Conservation (phyloP, 352 stramenopile genomes). For the Pythium brassicae region DNA sequence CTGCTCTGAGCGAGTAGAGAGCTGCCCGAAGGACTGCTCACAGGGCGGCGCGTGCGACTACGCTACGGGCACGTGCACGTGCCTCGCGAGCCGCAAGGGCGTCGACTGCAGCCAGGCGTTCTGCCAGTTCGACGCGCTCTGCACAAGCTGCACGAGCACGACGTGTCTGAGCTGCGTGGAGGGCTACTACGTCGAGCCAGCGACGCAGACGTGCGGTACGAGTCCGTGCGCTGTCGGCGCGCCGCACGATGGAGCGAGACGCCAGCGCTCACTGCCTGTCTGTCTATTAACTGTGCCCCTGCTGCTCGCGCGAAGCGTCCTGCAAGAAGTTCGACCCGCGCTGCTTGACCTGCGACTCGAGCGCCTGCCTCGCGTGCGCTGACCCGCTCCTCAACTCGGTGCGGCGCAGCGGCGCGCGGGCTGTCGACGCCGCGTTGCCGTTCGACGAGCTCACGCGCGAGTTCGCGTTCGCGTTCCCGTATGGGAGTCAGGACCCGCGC, state of each 20-base stretch:
- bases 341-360: conserved; percentile 82
- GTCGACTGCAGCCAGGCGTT: conserved; percentile 76
- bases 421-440: conserved; percentile 63
- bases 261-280: no score
- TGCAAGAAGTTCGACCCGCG: conserved; percentile 89
- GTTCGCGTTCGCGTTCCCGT: conserved; percentile 88
- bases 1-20: conserved; percentile 17
- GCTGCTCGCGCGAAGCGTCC: conserved; percentile 33
- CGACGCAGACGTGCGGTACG: conserved; percentile 62
- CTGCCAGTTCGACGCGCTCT: conserved; percentile 81
- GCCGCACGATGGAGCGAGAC: no score
- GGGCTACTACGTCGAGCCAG: conserved; percentile 80
- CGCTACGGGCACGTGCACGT: conserved; percentile 81
- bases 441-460: conserved; percentile 87
- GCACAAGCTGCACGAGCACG: conserved; percentile 76
- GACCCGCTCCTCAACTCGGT: conserved; percentile 91
- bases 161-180: conserved; percentile 83
- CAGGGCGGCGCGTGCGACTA: conserved; percentile 87
- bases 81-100: conserved; percentile 59
- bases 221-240: no score
- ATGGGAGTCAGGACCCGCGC: conserved; percentile 83
- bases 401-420: conserved; percentile 80
- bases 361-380: conserved; percentile 81
- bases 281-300: no score
- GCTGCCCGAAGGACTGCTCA: conserved; percentile 89